phyloP scores from a whole-genome alignment of 2,329 filamentous ascomycete genomes.

The Basipetospora chlamydospora region DNA sequence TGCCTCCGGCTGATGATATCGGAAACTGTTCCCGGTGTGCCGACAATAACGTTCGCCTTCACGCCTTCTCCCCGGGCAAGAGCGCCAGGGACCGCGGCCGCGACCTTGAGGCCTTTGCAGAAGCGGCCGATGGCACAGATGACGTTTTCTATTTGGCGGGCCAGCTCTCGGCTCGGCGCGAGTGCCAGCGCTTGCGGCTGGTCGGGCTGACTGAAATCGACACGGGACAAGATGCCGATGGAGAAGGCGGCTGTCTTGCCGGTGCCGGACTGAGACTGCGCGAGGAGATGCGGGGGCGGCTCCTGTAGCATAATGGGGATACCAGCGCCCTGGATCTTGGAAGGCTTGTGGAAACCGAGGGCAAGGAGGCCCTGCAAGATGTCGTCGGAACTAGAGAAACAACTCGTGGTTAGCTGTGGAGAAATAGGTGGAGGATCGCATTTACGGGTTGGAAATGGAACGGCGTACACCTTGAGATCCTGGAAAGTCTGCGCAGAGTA shows the following conservation, averaged over 20 bases:
- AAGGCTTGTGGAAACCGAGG: slow-evolving; percentile 87
- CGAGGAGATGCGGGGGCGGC: slow-evolving; percentile 88
- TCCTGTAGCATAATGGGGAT: slow-evolving; percentile 76
- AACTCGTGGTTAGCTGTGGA: background rate
- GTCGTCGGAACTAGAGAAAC: slow-evolving; percentile 19
- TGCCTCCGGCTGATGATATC: slow-evolving; percentile 69
- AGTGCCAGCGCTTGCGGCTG: slow-evolving; percentile 77
- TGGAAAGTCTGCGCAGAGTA: slow-evolving; percentile 76
- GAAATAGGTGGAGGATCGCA: slow-evolving; percentile 3
- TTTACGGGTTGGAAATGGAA: background rate
- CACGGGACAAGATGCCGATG: slow-evolving; percentile 74
- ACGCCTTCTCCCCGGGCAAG: slow-evolving; percentile 55
- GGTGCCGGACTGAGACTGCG: slow-evolving; percentile 97
- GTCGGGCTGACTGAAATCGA: slow-evolving; percentile 56
- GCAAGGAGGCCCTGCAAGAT: slow-evolving; percentile 65
- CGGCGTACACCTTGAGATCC: slow-evolving; percentile 66
- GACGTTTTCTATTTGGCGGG: slow-evolving; percentile 83
- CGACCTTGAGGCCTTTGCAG: slow-evolving; percentile 58
- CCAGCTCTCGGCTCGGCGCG: slow-evolving; percentile 85
- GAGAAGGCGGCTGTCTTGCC: slow-evolving; percentile 97
- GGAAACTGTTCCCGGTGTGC: slow-evolving; percentile 85
- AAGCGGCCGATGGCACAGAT: slow-evolving; percentile 74
- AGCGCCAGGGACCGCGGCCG: slow-evolving; percentile 70
- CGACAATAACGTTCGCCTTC: slow-evolving; percentile 69
- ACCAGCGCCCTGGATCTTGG: slow-evolving; percentile 94